Conservation (phyloP, 2,329 filamentous ascomycete species). For the Pezicula neosporulosa region DNA sequence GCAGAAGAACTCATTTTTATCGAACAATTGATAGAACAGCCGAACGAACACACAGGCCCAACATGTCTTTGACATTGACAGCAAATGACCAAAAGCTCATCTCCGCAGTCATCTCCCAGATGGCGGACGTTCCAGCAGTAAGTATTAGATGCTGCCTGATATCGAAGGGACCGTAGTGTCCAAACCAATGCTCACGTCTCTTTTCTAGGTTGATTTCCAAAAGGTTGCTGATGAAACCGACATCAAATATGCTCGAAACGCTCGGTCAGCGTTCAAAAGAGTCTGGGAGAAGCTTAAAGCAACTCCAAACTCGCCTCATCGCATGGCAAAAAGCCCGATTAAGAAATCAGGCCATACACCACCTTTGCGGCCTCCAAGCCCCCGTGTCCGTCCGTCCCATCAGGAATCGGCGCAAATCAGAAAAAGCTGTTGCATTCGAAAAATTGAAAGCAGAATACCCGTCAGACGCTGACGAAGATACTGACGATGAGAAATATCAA, state of each 20-base stretch:
- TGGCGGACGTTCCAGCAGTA: slow-evolving; percentile 11
- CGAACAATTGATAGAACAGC: neutral
- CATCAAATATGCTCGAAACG: slow-evolving; percentile 39
- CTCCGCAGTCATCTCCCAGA: slow-evolving; percentile 8
- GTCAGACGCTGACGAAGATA: neutral
- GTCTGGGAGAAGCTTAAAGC: slow-evolving; percentile 17
- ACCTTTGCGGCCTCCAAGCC: too few species aligned
- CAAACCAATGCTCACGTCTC: neutral
- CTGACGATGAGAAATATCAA: neutral
- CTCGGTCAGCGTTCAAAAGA: slow-evolving; percentile 18
- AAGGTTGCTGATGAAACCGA: slow-evolving; percentile 32
- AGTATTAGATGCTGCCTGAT: neutral
- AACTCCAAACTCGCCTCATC: neutral
- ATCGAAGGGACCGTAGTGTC: too few species aligned
- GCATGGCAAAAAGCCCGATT: too few species aligned
- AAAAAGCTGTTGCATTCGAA: neutral
- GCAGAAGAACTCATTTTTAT: neutral
- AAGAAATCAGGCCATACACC: neutral
- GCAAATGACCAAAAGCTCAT: slow-evolving; percentile 9
- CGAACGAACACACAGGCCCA: neutral
- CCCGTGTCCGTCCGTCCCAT: neutral
- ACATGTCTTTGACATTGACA: slow-evolving; percentile 4
- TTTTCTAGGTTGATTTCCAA: slow-evolving; percentile 34
- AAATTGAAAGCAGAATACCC: neutral
- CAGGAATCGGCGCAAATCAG: neutral